Evolutionary conservation across 2,329 filamentous ascomycete species (phyloP), one percentile per base, ranked within the genome.

Genomic region (Polychaeton citri): DNA sequence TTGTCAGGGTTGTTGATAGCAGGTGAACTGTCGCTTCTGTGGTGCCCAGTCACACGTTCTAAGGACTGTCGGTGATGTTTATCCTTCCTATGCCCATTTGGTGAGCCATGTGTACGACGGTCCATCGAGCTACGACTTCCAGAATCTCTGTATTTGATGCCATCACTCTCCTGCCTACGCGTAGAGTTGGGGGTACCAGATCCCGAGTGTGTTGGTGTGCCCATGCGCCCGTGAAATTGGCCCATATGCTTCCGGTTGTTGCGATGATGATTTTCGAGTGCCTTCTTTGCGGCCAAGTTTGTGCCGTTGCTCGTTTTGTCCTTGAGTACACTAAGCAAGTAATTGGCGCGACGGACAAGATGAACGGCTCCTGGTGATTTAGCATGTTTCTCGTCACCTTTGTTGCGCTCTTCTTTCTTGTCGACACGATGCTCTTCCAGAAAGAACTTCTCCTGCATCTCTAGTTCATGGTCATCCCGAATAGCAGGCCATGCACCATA

Each of bases 351-450:
- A 33, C 90, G 84, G 36, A 96, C 88, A 31, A 98, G 76, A 55
- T 98, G 90, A 19, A 98, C 90, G 16, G 90, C 88, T n/a, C 90
- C 90, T 3, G 90, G 90, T 2, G 88, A 93, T 52, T 93, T 92
- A 21, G 83, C 82, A 13, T 69, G 69, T 50, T 76, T 76, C 43
- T 74, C 63, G 13, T 84, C 79, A 12, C 66, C 74, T 51, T 85
- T 84, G 51, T 69, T 81, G 21, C 90, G 80, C 58, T 95, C 86
- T 51, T 90, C 87, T 57, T 96, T 96, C 63, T 92, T 90, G 58
- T 93, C 90, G 13, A 96, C 88, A n/a, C 88, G 81, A 57, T 96
- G 87, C 59, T 98, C 92, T 55, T 98, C 90, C 1, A 98, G 65
- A 63, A 93, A 98, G 55, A 96, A 83, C 53, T 95, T 96, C 50